Percentiles rank a stretch among this genome's conserved stretches.
Evolutionary conservation across 2,329 filamentous ascomycete genomes (phyloP).

Genomic region (Fusarium staphyleae): DNA sequence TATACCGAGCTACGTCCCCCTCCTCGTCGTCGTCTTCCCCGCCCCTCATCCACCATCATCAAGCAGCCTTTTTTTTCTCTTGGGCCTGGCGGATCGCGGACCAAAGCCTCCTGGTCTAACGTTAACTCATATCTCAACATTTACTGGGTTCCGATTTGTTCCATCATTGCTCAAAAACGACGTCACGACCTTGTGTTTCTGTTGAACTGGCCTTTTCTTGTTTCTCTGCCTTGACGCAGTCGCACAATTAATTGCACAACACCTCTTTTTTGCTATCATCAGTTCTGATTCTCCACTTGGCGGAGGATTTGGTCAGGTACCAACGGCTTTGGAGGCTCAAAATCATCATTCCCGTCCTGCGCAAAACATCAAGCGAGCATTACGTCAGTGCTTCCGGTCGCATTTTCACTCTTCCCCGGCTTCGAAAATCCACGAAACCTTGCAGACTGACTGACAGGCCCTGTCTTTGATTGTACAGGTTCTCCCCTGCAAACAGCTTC

Average conservation of each 20-base stretch:
- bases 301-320: constrained; percentile 26
- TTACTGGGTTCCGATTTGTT: constrained; percentile 20
- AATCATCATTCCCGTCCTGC: constrained; percentile 16
- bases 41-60: constrained; percentile 21
- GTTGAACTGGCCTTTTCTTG: constrained; percentile 16
- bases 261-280: constrained; percentile 3
- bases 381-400: constrained; percentile 38
- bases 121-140: constrained; percentile 5
- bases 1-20: constrained; percentile 24
- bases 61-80: neutral
- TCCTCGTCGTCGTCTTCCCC: constrained; percentile 5
- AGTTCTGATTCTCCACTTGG: constrained; percentile 23
- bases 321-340: constrained; percentile 30
- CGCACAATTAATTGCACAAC: neutral
- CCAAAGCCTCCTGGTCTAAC: constrained; percentile 39
- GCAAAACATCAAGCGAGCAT: constrained; percentile 29
- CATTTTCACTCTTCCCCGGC: constrained; percentile 31
- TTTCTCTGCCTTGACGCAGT: constrained; percentile 3
- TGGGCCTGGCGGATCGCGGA: constrained; percentile 32
- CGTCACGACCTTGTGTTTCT: constrained; percentile 31
- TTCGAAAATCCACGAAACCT: constrained; percentile 19
- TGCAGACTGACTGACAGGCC: constrained; percentile 25
- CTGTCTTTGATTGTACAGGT: constrained; percentile 9
- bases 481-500: constrained; percentile 8
- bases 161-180: constrained; percentile 21